Evolutionary conservation across 1,139 yeast species (phyloP).

Genomic region (Hemisphaericaspora xylanilytica): DNA sequence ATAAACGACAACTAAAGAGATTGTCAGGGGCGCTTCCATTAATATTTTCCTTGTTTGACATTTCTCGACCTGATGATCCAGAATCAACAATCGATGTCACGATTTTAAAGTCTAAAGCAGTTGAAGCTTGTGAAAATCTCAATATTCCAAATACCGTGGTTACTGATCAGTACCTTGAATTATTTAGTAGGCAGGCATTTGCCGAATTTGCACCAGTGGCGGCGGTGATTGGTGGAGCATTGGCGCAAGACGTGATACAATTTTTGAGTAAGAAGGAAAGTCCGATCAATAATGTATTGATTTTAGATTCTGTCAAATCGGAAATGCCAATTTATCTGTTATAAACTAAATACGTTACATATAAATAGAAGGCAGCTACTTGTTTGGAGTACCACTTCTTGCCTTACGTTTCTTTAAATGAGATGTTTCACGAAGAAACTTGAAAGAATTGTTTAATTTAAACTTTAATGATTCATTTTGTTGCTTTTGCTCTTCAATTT

Average conservation of each 20-base stretch:
- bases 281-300: slow-evolving; percentile 77
- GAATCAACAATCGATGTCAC: slow-evolving; percentile 30
- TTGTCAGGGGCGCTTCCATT: slow-evolving; percentile 63
- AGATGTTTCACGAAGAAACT: slow-evolving; percentile 39
- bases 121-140: slow-evolving; percentile 26
- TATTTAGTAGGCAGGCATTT: slow-evolving; percentile 50
- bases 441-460: slow-evolving; percentile 36
- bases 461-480: slow-evolving; percentile 24
- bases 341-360: slow-evolving; percentile 16
- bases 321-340: slow-evolving; percentile 75
- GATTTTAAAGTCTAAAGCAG: slow-evolving; percentile 27
- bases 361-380: slow-evolving; percentile 11
- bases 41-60: slow-evolving; percentile 53
- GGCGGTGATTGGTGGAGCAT: slow-evolving; percentile 85
- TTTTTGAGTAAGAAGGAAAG: slow-evolving; percentile 70
- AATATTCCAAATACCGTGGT: slow-evolving; percentile 39
- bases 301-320: slow-evolving; percentile 68
- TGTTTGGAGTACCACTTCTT: slow-evolving; percentile 38
- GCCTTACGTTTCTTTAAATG: slow-evolving; percentile 46
- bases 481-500: slow-evolving; percentile 23
- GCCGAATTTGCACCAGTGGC: slow-evolving; percentile 82
- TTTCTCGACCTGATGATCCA: slow-evolving; percentile 26
- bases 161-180: slow-evolving; percentile 35
- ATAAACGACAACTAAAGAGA: slow-evolving; percentile 55
- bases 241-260: slow-evolving; percentile 90